Conservation (phyloP, 495 filamentous ascomycete genomes). For the Penicillium bialowiezense region DNA sequence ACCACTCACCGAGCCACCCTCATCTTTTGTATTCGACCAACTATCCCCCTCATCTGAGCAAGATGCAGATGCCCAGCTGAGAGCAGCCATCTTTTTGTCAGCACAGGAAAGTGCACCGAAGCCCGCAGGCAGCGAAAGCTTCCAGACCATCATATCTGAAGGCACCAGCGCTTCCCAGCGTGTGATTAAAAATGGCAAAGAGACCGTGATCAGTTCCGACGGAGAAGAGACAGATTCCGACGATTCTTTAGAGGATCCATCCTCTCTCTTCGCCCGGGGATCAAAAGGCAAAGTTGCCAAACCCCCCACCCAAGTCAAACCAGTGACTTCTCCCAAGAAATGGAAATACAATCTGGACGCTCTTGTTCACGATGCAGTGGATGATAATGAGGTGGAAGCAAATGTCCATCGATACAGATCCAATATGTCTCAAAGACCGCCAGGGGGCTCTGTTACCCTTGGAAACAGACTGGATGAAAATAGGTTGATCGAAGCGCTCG, state of each 20-base stretch:
- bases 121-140: constrained; percentile 13
- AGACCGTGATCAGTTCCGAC: constrained; percentile 66
- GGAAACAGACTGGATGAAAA: constrained; percentile 36
- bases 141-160: constrained; percentile 14
- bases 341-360: constrained; percentile 68
- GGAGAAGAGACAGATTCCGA: constrained; percentile 63
- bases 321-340: constrained; percentile 38
- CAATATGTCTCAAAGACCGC: constrained; percentile 23
- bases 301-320: constrained; percentile 6
- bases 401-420: constrained; percentile 53
- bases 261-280: constrained; percentile 29
- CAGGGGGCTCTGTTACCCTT: neutral
- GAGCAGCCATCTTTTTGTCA: constrained; percentile 11
- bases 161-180: constrained; percentile 37
- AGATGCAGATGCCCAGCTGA: constrained; percentile 17
- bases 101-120: neutral
- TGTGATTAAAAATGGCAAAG: constrained; percentile 44
- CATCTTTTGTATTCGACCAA: constrained; percentile 22
- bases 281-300: constrained; percentile 15
- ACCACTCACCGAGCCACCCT: constrained; percentile 32
- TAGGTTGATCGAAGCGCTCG: constrained; percentile 42
- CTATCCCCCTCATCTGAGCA: constrained; percentile 14
- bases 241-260: constrained; percentile 44
- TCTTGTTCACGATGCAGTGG: constrained; percentile 57
- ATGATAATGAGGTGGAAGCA: constrained; percentile 56